Base-by-base conservation (phyloP, 257 asterid genomes). In the Solanum pennellii region DNA sequence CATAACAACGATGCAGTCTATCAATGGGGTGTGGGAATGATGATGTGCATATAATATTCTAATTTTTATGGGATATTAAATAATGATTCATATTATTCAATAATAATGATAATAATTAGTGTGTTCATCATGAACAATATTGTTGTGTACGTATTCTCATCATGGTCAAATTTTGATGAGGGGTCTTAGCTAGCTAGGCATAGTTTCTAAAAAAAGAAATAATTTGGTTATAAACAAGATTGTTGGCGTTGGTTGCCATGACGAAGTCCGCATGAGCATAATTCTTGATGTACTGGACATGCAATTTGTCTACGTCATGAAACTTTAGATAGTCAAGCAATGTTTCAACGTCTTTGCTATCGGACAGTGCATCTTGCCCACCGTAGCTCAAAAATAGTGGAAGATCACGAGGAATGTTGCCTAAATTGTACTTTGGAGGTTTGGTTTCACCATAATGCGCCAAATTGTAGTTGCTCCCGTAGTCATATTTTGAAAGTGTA, bases 261-360 rank as follows among this genome's bases (percentile, higher is more conserved):
- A 91, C 91, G 85, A 93, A 94, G 86, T 92, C 96, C 41, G 88
- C 87, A 84, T 94, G 97, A 62, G 95, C 94, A 89, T 92, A 94
- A 35, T 92, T 88, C 23, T 89, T 90, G 25, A 49, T 86, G 74
- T 89, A 94, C n/a, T 76, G 90, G 82, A 90, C 86, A 20, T 79
- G 92, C 31, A 94, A 91, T 90, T 89, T 94, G 86, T 92, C 93
- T 2, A 89, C 87, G 3, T 94, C 91, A 2, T 90, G 94, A 6
- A 41, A 87, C 1, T 91, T 90, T 12, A 94, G 89, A 9, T 77
- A 7, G 4, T 75, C 86, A 20, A 92, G 71, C 86, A 94, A 87
- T 16, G 90, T 90, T 66, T 91, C 89, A 86, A 94, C 95, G 56
- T 94, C 97, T 11, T 86, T 87, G n/a, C 88, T 91, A 68, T 92